Evolutionary conservation across 2,329 filamentous ascomycete species (phyloP), one percentile per base, ranked within the genome.

Genomic region (Helotiales sp.): DNA sequence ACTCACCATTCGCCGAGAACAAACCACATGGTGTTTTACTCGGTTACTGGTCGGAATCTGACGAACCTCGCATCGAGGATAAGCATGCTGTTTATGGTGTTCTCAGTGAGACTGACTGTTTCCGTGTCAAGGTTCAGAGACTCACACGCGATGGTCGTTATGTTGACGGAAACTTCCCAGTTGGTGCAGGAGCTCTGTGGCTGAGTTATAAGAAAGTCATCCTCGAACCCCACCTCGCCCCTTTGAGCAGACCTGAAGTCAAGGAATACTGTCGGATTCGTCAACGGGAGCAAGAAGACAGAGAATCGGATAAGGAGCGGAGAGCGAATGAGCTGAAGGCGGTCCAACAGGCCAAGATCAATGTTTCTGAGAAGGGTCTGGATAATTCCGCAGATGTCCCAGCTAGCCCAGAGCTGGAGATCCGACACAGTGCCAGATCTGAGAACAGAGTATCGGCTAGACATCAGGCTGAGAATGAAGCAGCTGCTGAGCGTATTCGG

Each of bases 211-310:
- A 90, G 15, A 86, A 90, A 59, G 85, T 89, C 11, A 82, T 83
- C 37, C 85, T 89, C 26, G 83, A 89, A 26, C 79, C 82, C 1
- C 86, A 89, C 58, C 79, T 90, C 0, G 76, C 79, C n/a, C 71
- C 77, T 1, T 77, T 89, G 0, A 82, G 77, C 3, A 79, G 87
- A 10, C 79, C 81, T 1, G 87, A 90, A 70, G 80, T 90, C 58
- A 89, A 89, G 75, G 87, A 90, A 72, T 90, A 89, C 70, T 86
- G 85, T 60, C 86, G 87, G 20, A 82, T 90, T 45, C 85, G 87
- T 3, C 86, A 89, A 73, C 81, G 78, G 54, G 86, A 89, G 70
- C 77, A 88, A 0, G 86, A 89, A 55, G 77, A 79, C 5, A 84
- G 83, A 26, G 87, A 89, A 75, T 75, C 73, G 0, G 75, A 80